phyloP scores from a whole-genome alignment of 495 filamentous ascomycete species.

The Halenospora varia region DNA sequence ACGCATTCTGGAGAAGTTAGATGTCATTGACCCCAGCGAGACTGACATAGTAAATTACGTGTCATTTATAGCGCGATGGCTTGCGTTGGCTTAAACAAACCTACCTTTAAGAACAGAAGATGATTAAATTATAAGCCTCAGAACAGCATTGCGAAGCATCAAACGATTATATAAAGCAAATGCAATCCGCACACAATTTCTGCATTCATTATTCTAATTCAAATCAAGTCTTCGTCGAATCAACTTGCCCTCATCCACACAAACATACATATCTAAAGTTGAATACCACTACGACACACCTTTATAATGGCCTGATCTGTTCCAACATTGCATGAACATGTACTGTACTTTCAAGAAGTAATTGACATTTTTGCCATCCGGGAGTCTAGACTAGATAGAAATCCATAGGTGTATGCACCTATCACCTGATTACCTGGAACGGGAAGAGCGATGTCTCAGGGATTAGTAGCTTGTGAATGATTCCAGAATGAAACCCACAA shows the following conservation, averaged over 20 bases:
- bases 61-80: neutral
- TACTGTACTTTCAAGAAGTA: no score
- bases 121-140: neutral
- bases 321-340: no score
- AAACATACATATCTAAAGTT: neutral
- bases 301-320: neutral
- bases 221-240: neutral
- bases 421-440: no score
- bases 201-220: neutral
- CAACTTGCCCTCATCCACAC: neutral
- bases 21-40: conserved; percentile 18
- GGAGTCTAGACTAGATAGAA: no score
- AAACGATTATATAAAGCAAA: neutral
- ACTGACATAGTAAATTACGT: neutral
- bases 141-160: no score
- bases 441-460: no score
- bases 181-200: neutral
- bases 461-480: no score
- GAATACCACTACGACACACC: neutral
- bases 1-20: conserved; percentile 21
- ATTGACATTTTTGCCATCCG: no score
- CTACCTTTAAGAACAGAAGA: neutral
- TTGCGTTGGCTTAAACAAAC: neutral
- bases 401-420: no score
- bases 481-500: no score